Conservation (phyloP, 257 asterid genomes). For the Solanum stenotomum region DNA sequence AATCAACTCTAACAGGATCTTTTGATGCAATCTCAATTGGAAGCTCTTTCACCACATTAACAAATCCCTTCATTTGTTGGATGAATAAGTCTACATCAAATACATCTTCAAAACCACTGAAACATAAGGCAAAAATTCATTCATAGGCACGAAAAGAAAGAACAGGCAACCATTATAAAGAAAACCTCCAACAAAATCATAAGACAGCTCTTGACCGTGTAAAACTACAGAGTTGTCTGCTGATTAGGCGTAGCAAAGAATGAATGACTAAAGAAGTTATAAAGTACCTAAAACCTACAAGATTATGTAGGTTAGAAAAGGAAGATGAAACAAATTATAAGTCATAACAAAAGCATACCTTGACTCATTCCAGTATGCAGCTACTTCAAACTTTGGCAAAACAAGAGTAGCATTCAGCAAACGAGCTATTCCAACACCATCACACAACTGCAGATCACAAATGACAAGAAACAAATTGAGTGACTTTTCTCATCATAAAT, state of each 20-base stretch:
- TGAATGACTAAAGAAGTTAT: not conserved
- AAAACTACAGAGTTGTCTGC: not conserved
- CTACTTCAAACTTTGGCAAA: conserved; percentile 89
- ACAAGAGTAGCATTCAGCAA: conserved; percentile 94
- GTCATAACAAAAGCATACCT: conserved; percentile 29
- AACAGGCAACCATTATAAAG: not conserved
- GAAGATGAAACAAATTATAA: not conserved
- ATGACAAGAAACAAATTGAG: not conserved
- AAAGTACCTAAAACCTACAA: not conserved
- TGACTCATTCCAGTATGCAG: conserved; percentile 98
- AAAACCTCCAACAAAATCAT: not conserved
- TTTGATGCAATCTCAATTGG: conserved; percentile 75
- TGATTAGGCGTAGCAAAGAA: not conserved
- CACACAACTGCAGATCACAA: conserved; percentile 63
- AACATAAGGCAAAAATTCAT: not conserved
- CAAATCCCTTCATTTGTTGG: conserved; percentile 66
- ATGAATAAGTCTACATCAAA: conserved; percentile 90
- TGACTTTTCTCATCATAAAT: not conserved
- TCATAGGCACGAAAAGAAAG: not conserved
- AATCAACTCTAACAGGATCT: conserved; percentile 87
- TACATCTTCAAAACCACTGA: conserved; percentile 86
- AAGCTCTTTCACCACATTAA: conserved; percentile 66
- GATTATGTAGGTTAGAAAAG: not conserved
- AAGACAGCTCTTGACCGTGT: not conserved
- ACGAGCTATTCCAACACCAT: conserved; percentile 96